Base-by-base conservation (phyloP, 78 protist species). In the Carpediemonas membranifera region DNA sequence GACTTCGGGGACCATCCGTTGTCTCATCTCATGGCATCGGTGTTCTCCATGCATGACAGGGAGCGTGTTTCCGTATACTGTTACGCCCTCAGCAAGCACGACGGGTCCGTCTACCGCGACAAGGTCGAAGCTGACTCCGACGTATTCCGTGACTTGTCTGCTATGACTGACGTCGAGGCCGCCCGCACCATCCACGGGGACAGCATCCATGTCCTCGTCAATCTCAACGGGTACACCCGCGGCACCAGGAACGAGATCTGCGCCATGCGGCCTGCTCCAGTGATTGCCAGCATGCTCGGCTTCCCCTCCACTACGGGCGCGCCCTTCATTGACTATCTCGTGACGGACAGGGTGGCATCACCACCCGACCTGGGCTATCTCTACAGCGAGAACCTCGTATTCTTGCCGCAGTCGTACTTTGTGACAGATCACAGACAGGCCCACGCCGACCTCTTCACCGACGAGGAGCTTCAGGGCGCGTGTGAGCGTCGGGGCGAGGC, bases 1-100 rank as follows among this genome's bases (percentile, higher is more conserved):
- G 66, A 60, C 66, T 60, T 60, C 27, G 19, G 25, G 5, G n/a
- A 60, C 53, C 66, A 60, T 35, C 66, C 66, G 36, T 53, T 60
- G 11, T 0, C 37, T 1, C 66, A 60, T 36, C 36, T 60, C 54
- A 60, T 60, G 66, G 36, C 0, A 28, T 28, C 27, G 21, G 68
- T 61, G 28, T 39, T 61, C 25, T 36, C 41, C 18, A 1, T 43
- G 25, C 54, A 39, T 52, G 52, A n/a, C 54, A 13, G 56, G 27
- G n/a, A 5, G n/a, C 54, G 27, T 24, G 11, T 56, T 34, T 2
- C 11, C 36, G 61, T 56, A 24, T 27, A 9, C 33, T 16, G 24
- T 13, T 56, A 56, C 33, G 61, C 61, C 24, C 36, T 56, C 36
- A 25, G 11, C 27, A 16, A 16, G 35, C 19, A 2, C 13, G 61